Evolutionary conservation across 78 protist genomes (phyloP).

Genomic region (Pigoraptor vietnamica): DNA sequence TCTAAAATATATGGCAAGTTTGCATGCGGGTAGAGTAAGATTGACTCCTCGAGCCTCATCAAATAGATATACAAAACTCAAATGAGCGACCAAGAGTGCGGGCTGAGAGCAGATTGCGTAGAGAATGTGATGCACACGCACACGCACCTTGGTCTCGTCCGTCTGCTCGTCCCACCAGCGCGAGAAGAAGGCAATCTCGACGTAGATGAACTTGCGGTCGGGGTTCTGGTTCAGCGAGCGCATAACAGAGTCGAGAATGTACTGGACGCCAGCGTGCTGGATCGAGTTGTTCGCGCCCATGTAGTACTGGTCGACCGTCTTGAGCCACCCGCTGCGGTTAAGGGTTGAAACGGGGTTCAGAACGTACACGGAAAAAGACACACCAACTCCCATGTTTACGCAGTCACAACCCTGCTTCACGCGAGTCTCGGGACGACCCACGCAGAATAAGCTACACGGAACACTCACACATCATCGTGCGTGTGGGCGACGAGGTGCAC

Average conservation of each 20-base stretch:
- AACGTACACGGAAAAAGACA: not conserved
- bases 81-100: no score
- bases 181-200: slow-evolving; percentile 66
- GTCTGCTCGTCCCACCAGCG: slow-evolving; percentile 78
- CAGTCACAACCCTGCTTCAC: not conserved
- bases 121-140: no score
- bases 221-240: slow-evolving; percentile 43
- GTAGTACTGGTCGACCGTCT: slow-evolving; percentile 82
- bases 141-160: slow-evolving; percentile 3
- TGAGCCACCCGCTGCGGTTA: slow-evolving; percentile 86
- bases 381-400: not conserved
- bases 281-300: slow-evolving; percentile 54
- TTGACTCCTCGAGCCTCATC: no score
- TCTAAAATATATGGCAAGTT: no score
- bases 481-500: not conserved
- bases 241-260: slow-evolving; percentile 52
- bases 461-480: not conserved
- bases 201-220: slow-evolving; percentile 72
- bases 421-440: no score
- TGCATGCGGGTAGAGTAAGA: no score
- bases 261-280: slow-evolving; percentile 60
- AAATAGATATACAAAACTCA: no score
- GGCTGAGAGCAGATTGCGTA: no score
- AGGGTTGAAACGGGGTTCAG: not conserved
- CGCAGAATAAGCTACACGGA: no score